Base-by-base conservation (phyloP, 176 grass and related monocot species). In the Carex littledalei region DNA sequence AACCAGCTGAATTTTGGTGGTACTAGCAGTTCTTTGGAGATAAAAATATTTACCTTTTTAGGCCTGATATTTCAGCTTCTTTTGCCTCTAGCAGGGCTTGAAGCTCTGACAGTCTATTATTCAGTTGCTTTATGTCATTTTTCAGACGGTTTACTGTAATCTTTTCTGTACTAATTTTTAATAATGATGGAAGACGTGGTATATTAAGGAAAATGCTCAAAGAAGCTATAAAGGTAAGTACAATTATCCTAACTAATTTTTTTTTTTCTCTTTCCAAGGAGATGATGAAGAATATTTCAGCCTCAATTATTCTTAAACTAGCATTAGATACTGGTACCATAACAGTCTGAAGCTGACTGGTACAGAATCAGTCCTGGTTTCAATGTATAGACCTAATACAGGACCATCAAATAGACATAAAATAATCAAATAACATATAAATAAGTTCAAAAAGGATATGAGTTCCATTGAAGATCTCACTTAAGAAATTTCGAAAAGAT, bases 111-210 rank as follows among this genome's bases (percentile, higher is more conserved):
- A 98, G 87, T 80, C 91, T 98, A 87, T 89, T 87, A 86, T 98
- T 94, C 50, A 98, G 84, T 50, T 98, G 95, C 64, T 94, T 98
- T 90, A 94, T 92, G 69, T 93, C 95, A 62, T 88, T 90, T 85
- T 98, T 94, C 80, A 98, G 86, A 75, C 67, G 75, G 86, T 93
- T 98, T 76, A 98, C 94, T 17, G 89, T 90, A 85, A 89, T 94
- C 80, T 93, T 94, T 84, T 94, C 95, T 41, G 88, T 94, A 83
- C 95, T 98, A 72, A 98, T 93, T 87, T 93, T 98, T 72, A 98
- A 78, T 78, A 98, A 84, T 55, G 89, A 86, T 87, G 95, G 95
- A 79, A 89, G 88, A 75, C 95, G 89, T 98, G 71, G 50, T 78
- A 63, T 12, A 58, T 98, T 90, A 98, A 98, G 93, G 91, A 88